phyloP scores from a whole-genome alignment of 2,329 filamentous ascomycete species.

The Zelopaecilomyces penicillatus region DNA sequence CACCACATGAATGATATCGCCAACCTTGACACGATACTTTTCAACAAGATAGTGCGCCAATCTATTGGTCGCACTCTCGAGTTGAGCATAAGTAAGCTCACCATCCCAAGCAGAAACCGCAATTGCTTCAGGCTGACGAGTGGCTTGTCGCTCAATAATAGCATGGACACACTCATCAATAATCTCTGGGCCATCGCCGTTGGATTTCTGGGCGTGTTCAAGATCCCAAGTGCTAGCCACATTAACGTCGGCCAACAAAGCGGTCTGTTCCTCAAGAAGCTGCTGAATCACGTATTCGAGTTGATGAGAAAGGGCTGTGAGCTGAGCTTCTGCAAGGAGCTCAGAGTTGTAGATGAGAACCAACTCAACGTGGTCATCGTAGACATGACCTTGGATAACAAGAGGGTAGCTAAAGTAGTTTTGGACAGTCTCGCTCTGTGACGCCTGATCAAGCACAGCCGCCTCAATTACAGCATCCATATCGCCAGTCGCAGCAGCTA shows the following conservation, averaged over 20 bases:
- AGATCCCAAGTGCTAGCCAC: slow-evolving; percentile 5
- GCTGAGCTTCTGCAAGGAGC: background rate
- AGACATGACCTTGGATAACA: slow-evolving; percentile 4
- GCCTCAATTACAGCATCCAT: background rate
- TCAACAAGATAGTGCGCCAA: slow-evolving; percentile 1
- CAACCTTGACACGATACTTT: slow-evolving; percentile 18
- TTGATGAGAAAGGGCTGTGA: slow-evolving; percentile 2
- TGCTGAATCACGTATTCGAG: slow-evolving; percentile 5
- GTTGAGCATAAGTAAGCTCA: slow-evolving; percentile 11
- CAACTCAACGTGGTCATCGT: slow-evolving; percentile 1
- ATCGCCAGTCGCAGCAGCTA: background rate
- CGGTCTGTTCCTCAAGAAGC: background rate
- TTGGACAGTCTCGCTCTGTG: background rate
- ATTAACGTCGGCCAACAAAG: background rate
- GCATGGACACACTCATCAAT: slow-evolving; percentile 4
- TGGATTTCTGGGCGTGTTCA: slow-evolving; percentile 1
- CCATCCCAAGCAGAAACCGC: slow-evolving; percentile 15
- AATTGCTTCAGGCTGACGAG: background rate
- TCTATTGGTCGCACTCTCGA: slow-evolving; percentile 8
- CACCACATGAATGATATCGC: slow-evolving; percentile 10
- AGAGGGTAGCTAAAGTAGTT: slow-evolving; percentile 6
- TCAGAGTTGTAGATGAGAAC: slow-evolving; percentile 4
- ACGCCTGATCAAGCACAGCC: background rate
- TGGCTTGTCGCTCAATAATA: background rate
- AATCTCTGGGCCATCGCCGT: slow-evolving; percentile 1